A percentile compares a stretch with the other conserved stretches of the same genome.
Evolutionary conservation across 1,139 yeast species (phyloP).

Genomic region (Starmera stellimalicola): DNA sequence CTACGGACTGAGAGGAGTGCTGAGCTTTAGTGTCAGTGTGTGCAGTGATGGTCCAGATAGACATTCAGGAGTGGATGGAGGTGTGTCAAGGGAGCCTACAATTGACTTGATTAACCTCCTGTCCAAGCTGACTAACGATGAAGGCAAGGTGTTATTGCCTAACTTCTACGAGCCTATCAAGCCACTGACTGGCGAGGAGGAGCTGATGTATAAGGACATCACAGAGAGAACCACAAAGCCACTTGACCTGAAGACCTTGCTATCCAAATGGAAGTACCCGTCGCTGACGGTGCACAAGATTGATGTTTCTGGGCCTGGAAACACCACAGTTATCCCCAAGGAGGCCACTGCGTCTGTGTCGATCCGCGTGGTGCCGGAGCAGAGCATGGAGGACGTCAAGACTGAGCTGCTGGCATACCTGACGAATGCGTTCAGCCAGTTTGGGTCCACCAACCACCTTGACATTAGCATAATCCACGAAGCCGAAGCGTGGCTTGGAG

Average conservation of each 20-base stretch:
- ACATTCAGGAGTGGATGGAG: slow-evolving; percentile 97
- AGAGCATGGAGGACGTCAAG: slow-evolving; percentile 54
- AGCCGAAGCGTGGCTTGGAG: slow-evolving; percentile 96
- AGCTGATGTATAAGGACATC: slow-evolving; percentile 53
- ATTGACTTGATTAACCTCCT: slow-evolving; percentile 72
- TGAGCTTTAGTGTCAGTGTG: slow-evolving; percentile 67
- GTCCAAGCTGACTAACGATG: slow-evolving; percentile 49
- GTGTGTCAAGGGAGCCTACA: slow-evolving; percentile 80
- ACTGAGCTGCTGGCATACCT: slow-evolving; percentile 38
- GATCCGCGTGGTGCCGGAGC: slow-evolving; percentile 84
- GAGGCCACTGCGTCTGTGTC: slow-evolving; percentile 69
- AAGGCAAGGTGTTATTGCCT: slow-evolving; percentile 57
- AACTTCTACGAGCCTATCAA: slow-evolving; percentile 59
- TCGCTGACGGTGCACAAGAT: slow-evolving; percentile 84
- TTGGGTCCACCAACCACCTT: slow-evolving; percentile 54
- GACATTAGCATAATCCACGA: slow-evolving; percentile 59
- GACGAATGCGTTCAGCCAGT: slow-evolving; percentile 30
- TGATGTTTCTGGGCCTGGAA: slow-evolving; percentile 83
- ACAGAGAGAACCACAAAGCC: slow-evolving; percentile 29
- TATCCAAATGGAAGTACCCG: slow-evolving; percentile 89
- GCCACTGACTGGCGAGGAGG: slow-evolving; percentile 47
- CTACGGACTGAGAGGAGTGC: slow-evolving; percentile 88
- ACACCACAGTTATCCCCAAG: slow-evolving; percentile 84
- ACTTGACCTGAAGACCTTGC: slow-evolving; percentile 38
- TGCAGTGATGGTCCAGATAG: slow-evolving; percentile 73